Conservation (phyloP, 257 asterid genomes). For the Nicotiana paniculata region DNA sequence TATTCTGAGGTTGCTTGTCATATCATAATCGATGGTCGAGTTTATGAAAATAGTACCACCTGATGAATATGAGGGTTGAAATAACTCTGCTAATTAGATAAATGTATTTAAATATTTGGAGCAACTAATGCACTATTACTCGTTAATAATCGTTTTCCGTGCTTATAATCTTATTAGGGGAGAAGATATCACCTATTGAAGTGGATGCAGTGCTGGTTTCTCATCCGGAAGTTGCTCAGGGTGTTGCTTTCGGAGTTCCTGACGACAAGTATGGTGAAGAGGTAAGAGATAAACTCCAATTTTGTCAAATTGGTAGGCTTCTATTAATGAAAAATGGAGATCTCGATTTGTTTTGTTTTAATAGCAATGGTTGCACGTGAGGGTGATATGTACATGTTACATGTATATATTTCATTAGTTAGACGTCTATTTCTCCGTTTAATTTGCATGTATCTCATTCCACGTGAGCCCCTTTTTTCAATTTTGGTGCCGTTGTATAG, state of each 20-base stretch:
- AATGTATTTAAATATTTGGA: neutral
- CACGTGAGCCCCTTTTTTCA: neutral
- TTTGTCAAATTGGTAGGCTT: neutral
- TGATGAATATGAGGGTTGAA: neutral
- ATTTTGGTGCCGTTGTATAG: neutral
- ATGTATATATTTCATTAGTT: neutral
- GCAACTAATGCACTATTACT: neutral
- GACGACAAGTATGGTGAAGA: slow-evolving; percentile 99
- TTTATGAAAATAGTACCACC: neutral
- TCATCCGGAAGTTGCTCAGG: slow-evolving; percentile 80
- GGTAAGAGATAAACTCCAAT: slow-evolving; percentile 29
- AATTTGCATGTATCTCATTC: neutral
- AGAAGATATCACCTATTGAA: slow-evolving; percentile 96
- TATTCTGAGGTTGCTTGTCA: neutral
- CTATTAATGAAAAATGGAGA: neutral
- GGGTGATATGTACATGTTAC: neutral
- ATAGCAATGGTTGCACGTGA: neutral
- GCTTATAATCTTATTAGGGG: slow-evolving; percentile 57
- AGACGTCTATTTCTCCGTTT: neutral
- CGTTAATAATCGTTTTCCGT: neutral
- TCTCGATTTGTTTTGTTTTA: neutral
- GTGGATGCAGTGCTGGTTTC: slow-evolving; percentile 82
- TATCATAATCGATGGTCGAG: neutral
- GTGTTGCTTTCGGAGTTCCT: slow-evolving; percentile 92
- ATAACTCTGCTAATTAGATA: neutral